Evolutionary conservation across 1,284 basidiomycete species (phyloP).

Genomic region (Ceratobasidium sp.): DNA sequence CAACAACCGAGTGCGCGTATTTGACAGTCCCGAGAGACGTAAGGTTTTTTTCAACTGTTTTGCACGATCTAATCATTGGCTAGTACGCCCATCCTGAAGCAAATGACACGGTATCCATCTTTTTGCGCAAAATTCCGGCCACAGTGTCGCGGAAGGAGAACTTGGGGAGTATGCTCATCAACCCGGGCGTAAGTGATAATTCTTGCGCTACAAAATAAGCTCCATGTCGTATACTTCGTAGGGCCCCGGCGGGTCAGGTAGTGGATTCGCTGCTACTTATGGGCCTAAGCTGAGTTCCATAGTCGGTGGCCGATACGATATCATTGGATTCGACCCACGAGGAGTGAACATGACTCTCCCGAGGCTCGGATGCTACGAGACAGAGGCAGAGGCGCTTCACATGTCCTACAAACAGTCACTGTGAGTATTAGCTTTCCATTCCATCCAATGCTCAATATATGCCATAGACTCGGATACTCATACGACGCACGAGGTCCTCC

Average conservation of each 20-base stretch:
- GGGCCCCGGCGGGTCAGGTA: constrained; percentile 42
- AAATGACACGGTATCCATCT: constrained; percentile 22
- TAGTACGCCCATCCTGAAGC: constrained; percentile 20
- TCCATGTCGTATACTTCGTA: background rate
- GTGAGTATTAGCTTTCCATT: background rate
- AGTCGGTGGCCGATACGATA: constrained; percentile 28
- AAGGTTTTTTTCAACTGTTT: background rate
- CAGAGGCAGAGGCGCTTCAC: constrained; percentile 7
- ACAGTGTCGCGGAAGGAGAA: constrained; percentile 17
- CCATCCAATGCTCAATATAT: background rate
- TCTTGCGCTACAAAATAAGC: background rate
- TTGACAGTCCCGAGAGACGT: constrained; percentile 41
- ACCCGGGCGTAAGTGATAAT: constrained; percentile 6
- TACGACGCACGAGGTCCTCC: constrained; percentile 22
- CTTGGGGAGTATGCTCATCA: constrained; percentile 24
- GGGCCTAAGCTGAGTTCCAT: constrained; percentile 32
- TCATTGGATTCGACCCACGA: constrained; percentile 29
- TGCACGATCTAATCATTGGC: background rate
- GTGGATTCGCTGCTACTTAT: constrained; percentile 9
- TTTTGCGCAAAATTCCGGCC: constrained; percentile 23
- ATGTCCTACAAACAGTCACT: background rate
- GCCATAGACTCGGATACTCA: constrained; percentile 4
- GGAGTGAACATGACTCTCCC: constrained; percentile 26
- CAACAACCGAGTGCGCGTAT: constrained; percentile 40
- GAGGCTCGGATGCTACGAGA: background rate